Conservation (phyloP, 2,329 filamentous ascomycete species). For the Paracamarosporium sp. region DNA sequence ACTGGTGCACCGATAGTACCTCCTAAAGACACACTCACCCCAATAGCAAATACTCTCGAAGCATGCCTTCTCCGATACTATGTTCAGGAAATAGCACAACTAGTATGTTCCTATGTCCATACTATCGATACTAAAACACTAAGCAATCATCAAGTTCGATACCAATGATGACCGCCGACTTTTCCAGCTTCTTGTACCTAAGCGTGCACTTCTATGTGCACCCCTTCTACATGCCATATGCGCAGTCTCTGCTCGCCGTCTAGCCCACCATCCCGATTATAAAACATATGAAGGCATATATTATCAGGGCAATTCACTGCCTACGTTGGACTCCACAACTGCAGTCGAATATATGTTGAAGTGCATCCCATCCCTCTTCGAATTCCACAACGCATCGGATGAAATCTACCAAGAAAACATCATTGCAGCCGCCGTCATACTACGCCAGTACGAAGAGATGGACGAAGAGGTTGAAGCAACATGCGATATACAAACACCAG, state of each 20-base stretch:
- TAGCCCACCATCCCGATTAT: background rate
- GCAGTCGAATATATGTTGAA: constrained; percentile 7
- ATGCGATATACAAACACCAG: background rate
- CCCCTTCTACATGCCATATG: constrained; percentile 3
- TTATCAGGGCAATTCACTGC: background rate
- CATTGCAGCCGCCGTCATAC: constrained; percentile 3
- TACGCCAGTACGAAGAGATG: constrained; percentile 4
- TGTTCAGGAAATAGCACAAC: background rate
- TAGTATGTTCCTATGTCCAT: background rate
- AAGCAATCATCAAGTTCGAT: background rate
- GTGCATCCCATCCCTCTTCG: background rate
- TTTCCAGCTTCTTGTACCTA: background rate
- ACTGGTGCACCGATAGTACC: background rate
- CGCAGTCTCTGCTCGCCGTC: background rate
- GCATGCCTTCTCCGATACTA: constrained; percentile 3
- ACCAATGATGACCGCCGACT: background rate
- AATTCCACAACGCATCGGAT: background rate
- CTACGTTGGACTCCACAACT: background rate
- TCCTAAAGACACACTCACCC: background rate
- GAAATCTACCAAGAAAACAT: background rate
- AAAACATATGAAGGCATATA: background rate
- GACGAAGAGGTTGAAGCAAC: background rate
- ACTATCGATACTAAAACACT: background rate
- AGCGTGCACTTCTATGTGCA: background rate
- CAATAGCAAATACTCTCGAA: background rate